Percentiles rank a stretch among this genome's conserved stretches.
phyloP scores from a whole-genome alignment of 2,329 filamentous ascomycete species.

The Zelopaecilomyces penicillatus region DNA sequence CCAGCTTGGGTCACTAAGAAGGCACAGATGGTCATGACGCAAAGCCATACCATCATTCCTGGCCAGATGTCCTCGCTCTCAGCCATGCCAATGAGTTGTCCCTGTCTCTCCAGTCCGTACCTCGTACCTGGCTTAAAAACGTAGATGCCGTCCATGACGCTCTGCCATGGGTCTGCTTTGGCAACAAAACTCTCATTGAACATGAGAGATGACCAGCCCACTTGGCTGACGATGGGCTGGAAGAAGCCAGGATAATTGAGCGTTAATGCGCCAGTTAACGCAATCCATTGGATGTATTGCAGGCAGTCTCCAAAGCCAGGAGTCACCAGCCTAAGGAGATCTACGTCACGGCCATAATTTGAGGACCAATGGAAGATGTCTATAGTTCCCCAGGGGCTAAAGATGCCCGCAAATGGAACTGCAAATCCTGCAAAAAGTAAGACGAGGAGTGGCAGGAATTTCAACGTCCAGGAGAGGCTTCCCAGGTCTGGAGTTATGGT shows the following conservation, averaged over 20 bases:
- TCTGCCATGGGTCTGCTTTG: conserved; percentile 54
- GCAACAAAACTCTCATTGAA: conserved; percentile 88
- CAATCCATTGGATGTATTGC: conserved; percentile 91
- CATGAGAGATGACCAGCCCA: conserved; percentile 80
- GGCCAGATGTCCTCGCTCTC: conserved; percentile 78
- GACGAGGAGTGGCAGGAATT: conserved; percentile 69
- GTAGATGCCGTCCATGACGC: conserved; percentile 80
- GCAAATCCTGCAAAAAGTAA: conserved; percentile 73
- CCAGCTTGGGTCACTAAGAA: conserved; percentile 65
- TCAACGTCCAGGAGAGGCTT: conserved; percentile 56
- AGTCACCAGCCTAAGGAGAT: conserved; percentile 83
- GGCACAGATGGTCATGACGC: conserved; percentile 63
- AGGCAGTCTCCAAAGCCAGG: conserved; percentile 95
- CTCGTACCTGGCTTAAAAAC: conserved; percentile 69
- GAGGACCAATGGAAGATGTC: conserved; percentile 95
- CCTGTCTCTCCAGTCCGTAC: conserved; percentile 71
- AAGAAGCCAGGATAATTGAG: conserved; percentile 91
- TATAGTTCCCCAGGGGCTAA: conserved; percentile 86
- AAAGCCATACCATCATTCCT: conserved; percentile 85
- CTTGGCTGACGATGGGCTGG: conserved; percentile 82
- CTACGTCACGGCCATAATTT: conserved; percentile 91
- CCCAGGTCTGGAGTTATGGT: conserved; percentile 79
- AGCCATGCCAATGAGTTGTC: conserved; percentile 75
- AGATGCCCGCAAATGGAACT: conserved; percentile 76
- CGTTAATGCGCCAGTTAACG: conserved; percentile 77